Evolutionary conservation across 768 basidiomycete species (phyloP).

Genomic region (Rhizopogon sp.): DNA sequence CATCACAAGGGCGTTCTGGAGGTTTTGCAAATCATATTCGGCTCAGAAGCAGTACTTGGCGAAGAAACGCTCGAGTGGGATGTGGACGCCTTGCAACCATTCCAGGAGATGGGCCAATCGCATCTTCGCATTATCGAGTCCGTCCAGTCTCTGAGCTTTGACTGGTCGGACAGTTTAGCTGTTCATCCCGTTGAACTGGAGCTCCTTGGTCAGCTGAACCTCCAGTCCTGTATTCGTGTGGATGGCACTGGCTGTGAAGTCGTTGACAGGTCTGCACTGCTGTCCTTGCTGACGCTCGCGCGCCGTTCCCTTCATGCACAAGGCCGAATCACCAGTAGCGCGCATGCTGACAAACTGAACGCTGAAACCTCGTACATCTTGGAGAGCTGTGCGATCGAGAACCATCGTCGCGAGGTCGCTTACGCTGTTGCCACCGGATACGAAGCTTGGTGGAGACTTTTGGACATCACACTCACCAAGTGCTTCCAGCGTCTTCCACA

Average conservation of each 20-base stretch:
- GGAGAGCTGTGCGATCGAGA: slow-evolving; percentile 82
- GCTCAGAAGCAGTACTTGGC: slow-evolving; percentile 49
- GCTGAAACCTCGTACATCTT: slow-evolving; percentile 72
- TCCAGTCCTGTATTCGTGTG: slow-evolving; percentile 62
- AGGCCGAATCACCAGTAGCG: slow-evolving; percentile 56
- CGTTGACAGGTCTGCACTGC: slow-evolving; percentile 67
- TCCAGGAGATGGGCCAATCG: slow-evolving; percentile 74
- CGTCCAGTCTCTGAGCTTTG: slow-evolving; percentile 80
- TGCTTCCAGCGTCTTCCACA: slow-evolving; percentile 81
- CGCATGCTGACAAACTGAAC: slow-evolving; percentile 61
- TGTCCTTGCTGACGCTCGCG: slow-evolving; percentile 62
- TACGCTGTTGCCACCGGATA: slow-evolving; percentile 67
- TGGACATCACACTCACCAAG: slow-evolving; percentile 83
- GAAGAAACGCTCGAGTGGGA: slow-evolving; percentile 33
- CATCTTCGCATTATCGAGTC: slow-evolving; percentile 85
- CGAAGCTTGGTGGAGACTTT: slow-evolving; percentile 78
- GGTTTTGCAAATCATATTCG: slow-evolving; percentile 79
- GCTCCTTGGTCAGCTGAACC: slow-evolving; percentile 60
- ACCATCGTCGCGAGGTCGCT: slow-evolving; percentile 77
- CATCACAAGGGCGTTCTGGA: slow-evolving; percentile 70
- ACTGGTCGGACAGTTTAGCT: slow-evolving; percentile 76
- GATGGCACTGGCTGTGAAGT: slow-evolving; percentile 77
- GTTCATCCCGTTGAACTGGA: slow-evolving; percentile 56
- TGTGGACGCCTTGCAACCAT: slow-evolving; percentile 49
- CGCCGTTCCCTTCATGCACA: slow-evolving; percentile 61